phyloP scores from a whole-genome alignment of 2,329 filamentous ascomycete genomes.

The Penicillium sp. region DNA sequence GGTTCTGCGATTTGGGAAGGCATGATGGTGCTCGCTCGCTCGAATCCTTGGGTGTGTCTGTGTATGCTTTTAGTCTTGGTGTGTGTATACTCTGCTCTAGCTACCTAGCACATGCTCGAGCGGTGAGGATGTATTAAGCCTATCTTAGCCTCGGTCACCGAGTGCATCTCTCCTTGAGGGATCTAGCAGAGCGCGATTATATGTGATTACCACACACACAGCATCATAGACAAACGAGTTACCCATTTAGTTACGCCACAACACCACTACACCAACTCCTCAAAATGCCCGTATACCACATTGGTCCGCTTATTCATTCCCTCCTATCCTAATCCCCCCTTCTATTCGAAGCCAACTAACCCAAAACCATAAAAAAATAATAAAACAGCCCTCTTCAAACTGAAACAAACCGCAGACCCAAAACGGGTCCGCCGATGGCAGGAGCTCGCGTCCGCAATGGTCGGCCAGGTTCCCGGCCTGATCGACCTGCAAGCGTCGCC shows the following conservation, averaged over 20 bases:
- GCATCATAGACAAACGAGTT: too few relatives aligned
- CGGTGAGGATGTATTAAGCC: not conserved
- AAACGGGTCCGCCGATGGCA: not conserved
- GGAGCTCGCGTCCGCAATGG: constrained; percentile 1
- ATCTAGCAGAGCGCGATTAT: too few relatives aligned
- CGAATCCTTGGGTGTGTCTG: too few relatives aligned
- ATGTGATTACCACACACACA: too few relatives aligned
- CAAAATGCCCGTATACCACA: constrained; percentile 5
- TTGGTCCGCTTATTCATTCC: not conserved
- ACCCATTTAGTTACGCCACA: too few relatives aligned
- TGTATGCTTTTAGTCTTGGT: too few relatives aligned
- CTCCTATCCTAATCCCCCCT: too few relatives aligned
- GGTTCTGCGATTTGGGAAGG: not conserved
- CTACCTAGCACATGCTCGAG: too few relatives aligned
- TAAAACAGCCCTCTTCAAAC: not conserved
- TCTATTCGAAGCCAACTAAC: too few relatives aligned
- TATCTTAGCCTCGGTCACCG: not conserved
- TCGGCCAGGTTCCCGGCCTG: not conserved
- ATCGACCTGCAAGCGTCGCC: not conserved
- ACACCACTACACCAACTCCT: not conserved
- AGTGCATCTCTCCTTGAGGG: not conserved
- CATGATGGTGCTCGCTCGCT: not conserved
- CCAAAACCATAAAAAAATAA: too few relatives aligned
- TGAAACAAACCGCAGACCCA: not conserved
- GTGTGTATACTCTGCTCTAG: too few relatives aligned